phyloP scores from a whole-genome alignment of 352 stramenopile genomes.

The Phytophthora hybrid region DNA sequence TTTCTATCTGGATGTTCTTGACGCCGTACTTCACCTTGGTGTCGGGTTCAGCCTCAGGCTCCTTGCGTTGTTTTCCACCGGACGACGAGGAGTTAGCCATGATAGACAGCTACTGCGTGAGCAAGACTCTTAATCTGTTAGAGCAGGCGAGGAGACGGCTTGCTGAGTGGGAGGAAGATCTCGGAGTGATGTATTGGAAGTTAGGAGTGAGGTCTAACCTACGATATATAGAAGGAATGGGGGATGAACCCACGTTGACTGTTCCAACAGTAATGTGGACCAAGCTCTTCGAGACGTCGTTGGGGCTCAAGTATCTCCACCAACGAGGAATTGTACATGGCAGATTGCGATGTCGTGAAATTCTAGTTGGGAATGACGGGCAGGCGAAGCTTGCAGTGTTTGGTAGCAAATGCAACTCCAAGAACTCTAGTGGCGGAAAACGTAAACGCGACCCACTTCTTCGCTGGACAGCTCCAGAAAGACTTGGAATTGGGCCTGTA shows the following conservation, averaged over 20 bases:
- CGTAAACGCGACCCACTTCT: conserved; percentile 4
- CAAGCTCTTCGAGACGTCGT: conserved; percentile 25
- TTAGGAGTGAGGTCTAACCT: no score
- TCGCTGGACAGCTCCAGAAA: conserved; percentile 29
- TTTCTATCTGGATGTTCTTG: no score
- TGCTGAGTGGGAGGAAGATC: no score
- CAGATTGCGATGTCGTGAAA: conserved; percentile 21
- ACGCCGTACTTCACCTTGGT: no score
- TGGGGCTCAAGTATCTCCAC: conserved; percentile 38
- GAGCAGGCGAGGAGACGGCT: no score
- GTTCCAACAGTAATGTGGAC: conserved; percentile 26
- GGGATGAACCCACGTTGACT: no score
- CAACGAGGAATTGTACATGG: conserved; percentile 23
- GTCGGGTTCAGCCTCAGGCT: no score
- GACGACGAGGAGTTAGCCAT: no score
- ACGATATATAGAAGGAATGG: no score
- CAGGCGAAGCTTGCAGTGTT: conserved; percentile 28
- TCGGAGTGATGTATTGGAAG: no score
- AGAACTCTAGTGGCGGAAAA: neutral
- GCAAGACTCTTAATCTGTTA: neutral
- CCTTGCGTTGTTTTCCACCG: no score
- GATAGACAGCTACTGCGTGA: no score
- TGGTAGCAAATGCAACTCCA: neutral
- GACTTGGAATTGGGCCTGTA: conserved; percentile 13
- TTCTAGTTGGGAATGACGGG: conserved; percentile 27